These are phyloP conservation scores for Metschnikowia borealis DNA, from an alignment of 805 yeast genomes.

Conservation along the genomic window DNA sequence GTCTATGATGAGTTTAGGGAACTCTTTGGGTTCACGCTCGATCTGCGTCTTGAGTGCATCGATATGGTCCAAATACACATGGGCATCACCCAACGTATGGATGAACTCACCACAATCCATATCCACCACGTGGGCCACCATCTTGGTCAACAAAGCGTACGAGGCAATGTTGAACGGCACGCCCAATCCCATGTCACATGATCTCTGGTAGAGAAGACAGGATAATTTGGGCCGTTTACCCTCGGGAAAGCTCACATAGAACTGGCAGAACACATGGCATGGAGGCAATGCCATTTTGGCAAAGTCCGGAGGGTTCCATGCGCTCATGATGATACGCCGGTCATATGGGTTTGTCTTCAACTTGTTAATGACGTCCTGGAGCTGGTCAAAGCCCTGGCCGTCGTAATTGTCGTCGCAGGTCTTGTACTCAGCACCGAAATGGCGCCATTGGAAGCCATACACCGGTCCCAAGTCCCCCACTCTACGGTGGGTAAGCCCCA, in stretches of 20 bases:
- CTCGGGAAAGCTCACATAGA: conserved; percentile 81
- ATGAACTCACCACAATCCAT: conserved; percentile 95
- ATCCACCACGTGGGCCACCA: conserved; percentile 94
- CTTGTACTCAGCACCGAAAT: conserved; percentile 89
- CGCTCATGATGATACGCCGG: conserved; percentile 88
- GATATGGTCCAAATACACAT: conserved; percentile 88
- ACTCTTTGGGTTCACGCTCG: conserved; percentile 65
- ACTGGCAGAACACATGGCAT: conserved; percentile 94
- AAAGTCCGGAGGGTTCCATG: conserved; percentile 98
- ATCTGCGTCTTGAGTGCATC: conserved; percentile 85
- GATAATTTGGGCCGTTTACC: conserved; percentile 61
- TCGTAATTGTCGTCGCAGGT: conserved; percentile 86
- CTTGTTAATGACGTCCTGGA: conserved; percentile 71
- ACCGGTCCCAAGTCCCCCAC: conserved; percentile 98
- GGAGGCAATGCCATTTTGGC: conserved; percentile 96
- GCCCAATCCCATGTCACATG: conserved; percentile 99
- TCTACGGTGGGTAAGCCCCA: conserved; percentile 75
- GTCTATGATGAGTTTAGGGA: conserved; percentile 74
- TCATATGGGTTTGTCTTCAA: conserved; percentile 89
- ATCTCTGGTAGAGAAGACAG: conserved; percentile 89
- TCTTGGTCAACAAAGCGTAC: conserved; percentile 83
- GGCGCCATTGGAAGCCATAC: conserved; percentile 99
- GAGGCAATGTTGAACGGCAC: conserved; percentile 98
- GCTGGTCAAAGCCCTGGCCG: conserved; percentile 88
- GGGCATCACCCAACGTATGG: conserved; percentile 96